Base-by-base conservation (phyloP, 495 filamentous ascomycete genomes). In the Acidiella bohemica region DNA sequence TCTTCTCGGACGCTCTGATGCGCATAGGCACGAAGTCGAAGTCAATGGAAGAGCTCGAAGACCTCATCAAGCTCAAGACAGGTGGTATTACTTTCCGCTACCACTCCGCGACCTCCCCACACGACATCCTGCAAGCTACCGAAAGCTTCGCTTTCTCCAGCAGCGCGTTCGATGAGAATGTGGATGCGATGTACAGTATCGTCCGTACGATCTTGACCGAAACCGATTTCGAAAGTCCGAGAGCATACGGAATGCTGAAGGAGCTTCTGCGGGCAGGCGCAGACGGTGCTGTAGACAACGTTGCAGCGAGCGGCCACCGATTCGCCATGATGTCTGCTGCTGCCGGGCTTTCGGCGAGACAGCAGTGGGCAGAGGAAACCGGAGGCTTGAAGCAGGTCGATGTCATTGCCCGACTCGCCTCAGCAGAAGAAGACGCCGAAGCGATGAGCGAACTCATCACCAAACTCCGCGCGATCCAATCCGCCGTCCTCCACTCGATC, bases 1-100 rank as follows among this genome's bases (percentile, higher is more conserved):
- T 97, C 9, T 97, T 96, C 56, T 84, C 81, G 24, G 85, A 93
- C 56, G 77, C 82, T 8, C 78, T 97, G 27, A 84, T 94, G 79
- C 76, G 90, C 20, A 66, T 97, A 11, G 90, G 90, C 18, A 96
- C 90, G 8, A 78, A 78, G 39, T 72, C 78, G 41, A 80, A 76
- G 65, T 74, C 81, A 0, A 94, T 94, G 84, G 92, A 94, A 57
- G 73, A 95, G 55, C 71, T 94, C 29, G 90, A 97, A 57, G 90
- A 95, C 56, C 61, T 84, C 28, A 95, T 96, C 53, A 95, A 93
- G 52, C 66, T 95, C 10, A 93, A 93, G 61, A 97, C 88, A 4
- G 90, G 90, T n/a, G 90, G 90, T 10, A 70, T 97, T 10, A 78
- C 73, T 8, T 76, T 84, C 18, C 74, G 76, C 0, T 85, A 90